Evolutionary conservation across 2,329 filamentous ascomycete genomes (phyloP), one percentile per base, ranked within the genome.

Genomic region (Metarhizium rileyi): DNA sequence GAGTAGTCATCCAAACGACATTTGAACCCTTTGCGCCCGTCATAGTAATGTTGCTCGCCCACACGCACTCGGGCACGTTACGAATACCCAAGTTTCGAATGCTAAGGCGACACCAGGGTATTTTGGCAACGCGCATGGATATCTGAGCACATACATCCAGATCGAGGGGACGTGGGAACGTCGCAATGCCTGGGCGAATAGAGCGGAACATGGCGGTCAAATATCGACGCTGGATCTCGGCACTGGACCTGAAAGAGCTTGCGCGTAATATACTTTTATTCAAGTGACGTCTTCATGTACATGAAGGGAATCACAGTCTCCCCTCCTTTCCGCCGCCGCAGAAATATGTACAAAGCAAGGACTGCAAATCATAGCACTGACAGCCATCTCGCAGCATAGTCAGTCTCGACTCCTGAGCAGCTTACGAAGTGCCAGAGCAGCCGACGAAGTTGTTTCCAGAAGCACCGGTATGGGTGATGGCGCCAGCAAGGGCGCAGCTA

Each of bases 401-500:
- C n/a, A 18, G 10, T 20, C 20, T 22, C n/a, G 35, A 16, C 10
- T 5, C 5, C 9, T 10, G 1, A 38, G 6, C 16, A 8, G 8
- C 22, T 50, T 26, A 56, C 18, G 49, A 45, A 12, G 61, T 64
- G 4, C 61, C 61, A 0, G 49, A 53, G 65, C 83, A 87, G n/a
- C 71, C 75, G 50, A 87, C 80, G 65, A 87, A 87, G 65, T 76
- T 71, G 63, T 86, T 81, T 7, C 81, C 81, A 46, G 74, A 78
- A 18, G 84, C 83, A 26, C 84, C 84, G 22, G 80, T 84, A 60
- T 87, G 84, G 0, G 84, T 87, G 54, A 87, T 84, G 26, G 76
- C 69, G 35, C 81, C 83, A 14, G 81, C 83, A 42, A 78, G 72
- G 50, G 74, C 52, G 57, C 82, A 77, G 16, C 65, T 53, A 0